These are phyloP conservation scores for Bacidia rubella DNA, from an alignment of 495 filamentous ascomycete species.

Conservation along the genomic window DNA sequence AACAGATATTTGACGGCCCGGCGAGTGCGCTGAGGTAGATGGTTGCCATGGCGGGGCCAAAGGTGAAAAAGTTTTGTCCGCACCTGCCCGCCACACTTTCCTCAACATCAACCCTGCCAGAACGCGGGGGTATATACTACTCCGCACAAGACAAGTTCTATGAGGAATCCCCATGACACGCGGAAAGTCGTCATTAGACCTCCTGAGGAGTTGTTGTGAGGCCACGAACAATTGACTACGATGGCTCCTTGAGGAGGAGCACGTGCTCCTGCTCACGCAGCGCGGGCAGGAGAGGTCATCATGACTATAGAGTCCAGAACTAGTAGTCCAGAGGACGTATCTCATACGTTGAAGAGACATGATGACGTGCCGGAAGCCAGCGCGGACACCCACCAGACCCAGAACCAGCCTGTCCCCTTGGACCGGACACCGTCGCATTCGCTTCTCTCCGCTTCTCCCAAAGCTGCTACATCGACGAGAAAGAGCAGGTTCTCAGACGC, in stretches of 20 bases:
- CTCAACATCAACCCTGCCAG: not conserved
- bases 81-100: not conserved
- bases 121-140: not conserved
- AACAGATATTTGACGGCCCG: too few species aligned
- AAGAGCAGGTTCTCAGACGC: conserved; percentile 41
- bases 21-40: too few species aligned
- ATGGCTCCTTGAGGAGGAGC: not conserved
- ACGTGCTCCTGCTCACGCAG: not conserved
- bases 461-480: conserved; percentile 26
- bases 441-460: conserved; percentile 21
- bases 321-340: conserved; percentile 19
- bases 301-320: conserved; percentile 20
- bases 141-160: too few species aligned
- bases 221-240: too few species aligned
- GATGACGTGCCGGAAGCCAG: conserved; percentile 5
- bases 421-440: conserved; percentile 24
- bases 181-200: too few species aligned
- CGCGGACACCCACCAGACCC: conserved; percentile 12
- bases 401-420: conserved; percentile 2
- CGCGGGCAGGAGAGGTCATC: not conserved
- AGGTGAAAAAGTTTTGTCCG: not conserved
- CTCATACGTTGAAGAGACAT: not conserved
- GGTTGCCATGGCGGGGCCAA: not conserved
- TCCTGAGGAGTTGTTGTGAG: too few species aligned
- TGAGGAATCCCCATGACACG: too few species aligned